Conservation (phyloP, 1,284 basidiomycete genomes). For the Melampsora larici-populina region DNA sequence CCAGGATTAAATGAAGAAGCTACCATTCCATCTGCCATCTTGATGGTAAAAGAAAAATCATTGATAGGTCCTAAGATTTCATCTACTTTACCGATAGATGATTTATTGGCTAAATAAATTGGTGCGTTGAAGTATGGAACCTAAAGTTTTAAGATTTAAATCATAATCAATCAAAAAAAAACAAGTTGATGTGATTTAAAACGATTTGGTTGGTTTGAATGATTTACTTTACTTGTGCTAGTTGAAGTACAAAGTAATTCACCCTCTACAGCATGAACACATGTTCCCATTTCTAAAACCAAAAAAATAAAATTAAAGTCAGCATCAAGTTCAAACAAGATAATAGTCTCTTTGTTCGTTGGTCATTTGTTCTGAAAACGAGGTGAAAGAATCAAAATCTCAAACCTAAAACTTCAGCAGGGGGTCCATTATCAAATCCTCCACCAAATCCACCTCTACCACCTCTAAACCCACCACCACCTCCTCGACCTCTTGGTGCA, state of each 20-base stretch:
- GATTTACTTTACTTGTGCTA: constrained; percentile 68
- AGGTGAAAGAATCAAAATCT: neutral
- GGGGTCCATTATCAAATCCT: constrained; percentile 52
- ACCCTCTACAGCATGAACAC: constrained; percentile 91
- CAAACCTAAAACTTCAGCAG: constrained; percentile 53
- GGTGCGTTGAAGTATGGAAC: constrained; percentile 99
- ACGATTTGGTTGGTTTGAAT: constrained; percentile 9
- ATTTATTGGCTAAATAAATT: constrained; percentile 98
- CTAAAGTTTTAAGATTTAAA: constrained; percentile 44
- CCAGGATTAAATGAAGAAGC: constrained; percentile 93
- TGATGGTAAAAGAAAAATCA: constrained; percentile 96
- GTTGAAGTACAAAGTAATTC: constrained; percentile 94
- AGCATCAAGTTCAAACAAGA: neutral
- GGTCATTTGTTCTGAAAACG: neutral
- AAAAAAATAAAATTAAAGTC: neutral
- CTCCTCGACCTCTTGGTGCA: constrained; percentile 43
- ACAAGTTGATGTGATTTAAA: too few species aligned
- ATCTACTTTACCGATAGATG: constrained; percentile 89
- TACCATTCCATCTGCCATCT: constrained; percentile 94
- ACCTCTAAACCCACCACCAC: constrained; percentile 47
- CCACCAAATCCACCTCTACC: constrained; percentile 48
- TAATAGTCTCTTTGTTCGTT: neutral
- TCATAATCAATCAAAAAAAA: too few species aligned
- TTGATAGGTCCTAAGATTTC: constrained; percentile 97
- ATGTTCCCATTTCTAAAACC: constrained; percentile 60